Percentiles rank a stretch among this genome's conserved stretches.
Evolutionary conservation across 1,284 basidiomycete genomes (phyloP).

Genomic region (Meira miltonrushii): DNA sequence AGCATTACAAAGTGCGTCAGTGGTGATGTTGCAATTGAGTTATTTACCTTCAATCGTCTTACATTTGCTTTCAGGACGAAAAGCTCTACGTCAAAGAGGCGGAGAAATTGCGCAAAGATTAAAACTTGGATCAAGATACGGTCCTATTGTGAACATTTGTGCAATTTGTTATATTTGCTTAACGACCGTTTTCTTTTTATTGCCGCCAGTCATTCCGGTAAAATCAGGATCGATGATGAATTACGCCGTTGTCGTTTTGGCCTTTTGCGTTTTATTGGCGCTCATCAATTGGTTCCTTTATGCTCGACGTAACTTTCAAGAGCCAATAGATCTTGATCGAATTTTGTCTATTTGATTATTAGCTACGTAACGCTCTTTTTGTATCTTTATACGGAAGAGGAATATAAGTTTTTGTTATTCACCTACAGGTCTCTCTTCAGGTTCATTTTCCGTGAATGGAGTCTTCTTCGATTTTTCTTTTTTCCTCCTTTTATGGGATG

Average conservation of each 20-base stretch:
- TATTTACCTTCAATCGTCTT: constrained; percentile 21
- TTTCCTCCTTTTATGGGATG: too few species aligned
- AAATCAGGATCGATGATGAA: constrained; percentile 22
- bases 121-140: constrained; percentile 16
- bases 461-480: too few species aligned
- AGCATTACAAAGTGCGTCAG: constrained; percentile 21
- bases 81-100: too few species aligned
- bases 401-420: too few species aligned
- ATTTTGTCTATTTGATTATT: too few species aligned
- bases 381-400: too few species aligned
- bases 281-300: constrained; percentile 22
- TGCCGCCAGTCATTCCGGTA: constrained; percentile 21
- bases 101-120: constrained; percentile 21
- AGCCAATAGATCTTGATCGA: constrained; percentile 13
- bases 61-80: constrained; percentile 21
- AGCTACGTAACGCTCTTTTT: too few species aligned
- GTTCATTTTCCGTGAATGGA: too few species aligned
- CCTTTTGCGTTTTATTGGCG: constrained; percentile 11
- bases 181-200: constrained; percentile 24
- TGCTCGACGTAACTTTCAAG: constrained; percentile 16
- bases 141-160: constrained; percentile 19
- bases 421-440: too few species aligned
- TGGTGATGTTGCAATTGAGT: constrained; percentile 22
- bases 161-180: constrained; percentile 22
- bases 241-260: constrained; percentile 21